Conservation (phyloP, 1,139 yeast species). For the Dujonia santamariae region DNA sequence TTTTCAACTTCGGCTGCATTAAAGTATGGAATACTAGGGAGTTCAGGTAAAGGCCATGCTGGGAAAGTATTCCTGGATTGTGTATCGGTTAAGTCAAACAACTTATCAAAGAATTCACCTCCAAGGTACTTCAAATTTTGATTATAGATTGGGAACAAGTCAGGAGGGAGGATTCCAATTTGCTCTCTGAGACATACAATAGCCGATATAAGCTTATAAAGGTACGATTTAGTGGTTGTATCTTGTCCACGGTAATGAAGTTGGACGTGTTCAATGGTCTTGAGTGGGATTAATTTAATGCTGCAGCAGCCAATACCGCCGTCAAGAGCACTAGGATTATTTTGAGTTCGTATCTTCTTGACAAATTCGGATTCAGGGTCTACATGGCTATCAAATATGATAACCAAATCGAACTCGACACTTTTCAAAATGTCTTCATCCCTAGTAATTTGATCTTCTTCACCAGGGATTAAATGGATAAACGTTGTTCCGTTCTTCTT, state of each 20-base stretch:
- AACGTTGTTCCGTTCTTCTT: constrained; percentile 15
- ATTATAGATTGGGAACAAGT: constrained; percentile 69
- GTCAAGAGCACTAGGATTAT: constrained; percentile 17
- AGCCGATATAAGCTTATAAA: constrained; percentile 74
- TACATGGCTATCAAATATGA: constrained; percentile 72
- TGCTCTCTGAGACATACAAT: constrained; percentile 78
- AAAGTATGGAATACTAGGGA: constrained; percentile 61
- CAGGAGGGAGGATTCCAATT: constrained; percentile 84
- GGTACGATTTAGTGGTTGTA: constrained; percentile 37
- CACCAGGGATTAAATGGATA: constrained; percentile 43
- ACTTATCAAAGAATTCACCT: constrained; percentile 52
- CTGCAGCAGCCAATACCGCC: too few species aligned
- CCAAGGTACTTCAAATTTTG: constrained; percentile 62
- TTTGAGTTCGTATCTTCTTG: constrained; percentile 29
- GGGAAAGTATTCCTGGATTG: constrained; percentile 19
- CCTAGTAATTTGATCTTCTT: constrained; percentile 32
- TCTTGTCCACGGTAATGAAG: constrained; percentile 23
- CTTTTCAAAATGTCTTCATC: constrained; percentile 20
- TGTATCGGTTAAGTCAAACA: constrained; percentile 23
- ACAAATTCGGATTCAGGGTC: constrained; percentile 35
- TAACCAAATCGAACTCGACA: constrained; percentile 54
- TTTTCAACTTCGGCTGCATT: constrained; percentile 74
- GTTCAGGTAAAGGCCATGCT: constrained; percentile 78
- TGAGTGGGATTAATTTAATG: constrained; percentile 70
- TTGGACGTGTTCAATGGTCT: constrained; percentile 78